These are phyloP conservation scores for Fusarium avenaceum DNA, from an alignment of 2,329 filamentous ascomycete species.

Conservation along the genomic window DNA sequence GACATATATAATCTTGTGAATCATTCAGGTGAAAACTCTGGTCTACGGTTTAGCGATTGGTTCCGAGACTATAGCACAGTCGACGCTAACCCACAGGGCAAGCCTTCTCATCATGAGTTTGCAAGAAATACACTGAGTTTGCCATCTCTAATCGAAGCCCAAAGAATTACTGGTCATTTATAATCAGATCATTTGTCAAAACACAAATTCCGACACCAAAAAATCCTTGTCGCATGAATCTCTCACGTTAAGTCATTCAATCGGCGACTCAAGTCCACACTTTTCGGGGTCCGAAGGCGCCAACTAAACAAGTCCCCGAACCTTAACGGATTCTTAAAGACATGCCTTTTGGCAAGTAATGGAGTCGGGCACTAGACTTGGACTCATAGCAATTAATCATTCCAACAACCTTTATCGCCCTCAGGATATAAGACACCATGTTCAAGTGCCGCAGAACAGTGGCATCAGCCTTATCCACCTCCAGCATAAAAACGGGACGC, in stretches of 20 bases:
- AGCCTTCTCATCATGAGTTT: no score
- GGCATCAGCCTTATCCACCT: neutral
- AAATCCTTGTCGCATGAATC: no score
- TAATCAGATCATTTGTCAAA: neutral
- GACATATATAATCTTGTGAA: no score
- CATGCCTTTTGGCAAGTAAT: neutral
- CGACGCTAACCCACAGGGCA: no score
- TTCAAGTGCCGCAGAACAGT: neutral
- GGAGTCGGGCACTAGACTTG: constrained; percentile 10
- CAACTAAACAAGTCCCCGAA: constrained; percentile 19
- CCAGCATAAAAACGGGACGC: neutral
- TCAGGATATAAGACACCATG: neutral
- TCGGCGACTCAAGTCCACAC: neutral
- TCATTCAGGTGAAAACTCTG: no score
- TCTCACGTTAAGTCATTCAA: neutral
- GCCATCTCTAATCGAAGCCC: no score
- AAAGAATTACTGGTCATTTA: no score
- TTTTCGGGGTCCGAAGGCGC: constrained; percentile 16
- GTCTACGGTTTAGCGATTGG: no score
- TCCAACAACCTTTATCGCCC: neutral
- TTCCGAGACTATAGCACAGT: no score
- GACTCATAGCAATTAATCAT: neutral
- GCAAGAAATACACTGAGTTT: no score
- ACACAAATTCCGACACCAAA: neutral
- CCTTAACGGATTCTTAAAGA: neutral